Base-by-base conservation (phyloP, 306 rosid genomes). In the Rosa persica region DNA sequence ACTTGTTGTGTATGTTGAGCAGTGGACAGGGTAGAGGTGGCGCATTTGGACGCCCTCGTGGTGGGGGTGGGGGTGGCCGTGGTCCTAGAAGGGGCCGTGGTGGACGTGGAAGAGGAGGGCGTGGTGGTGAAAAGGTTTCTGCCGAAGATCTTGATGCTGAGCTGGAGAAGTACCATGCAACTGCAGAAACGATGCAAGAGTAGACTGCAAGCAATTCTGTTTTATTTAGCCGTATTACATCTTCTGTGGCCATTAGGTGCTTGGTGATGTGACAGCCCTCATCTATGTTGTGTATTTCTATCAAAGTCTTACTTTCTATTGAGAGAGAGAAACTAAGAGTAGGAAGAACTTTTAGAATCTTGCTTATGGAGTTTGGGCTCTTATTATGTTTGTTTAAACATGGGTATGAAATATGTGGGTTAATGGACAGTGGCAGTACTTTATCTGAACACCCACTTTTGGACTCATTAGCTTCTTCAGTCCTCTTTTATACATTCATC, bases 71-170 rank as follows among this genome's bases (percentile, higher is more conserved):
- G 34, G 94, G 94, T 8, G 81, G 87, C 22, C 76, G 81, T 27
- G 84, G 85, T 17, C 67, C 73, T 46, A 72, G 82, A 42, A 75
- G 82, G 22, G 86, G 90, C 48, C 91, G 93, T 55, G 97, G 94
- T 55, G 97, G 99, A 46, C 80, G 71, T 60, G 86, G 84, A 67
- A 76, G 89, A 60, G 89, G 88, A 77, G 89, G 85, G 62, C 88
- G 88, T 49, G 90, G 86, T 75, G 94, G 81, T 8, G 97, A 93
- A 78, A 96, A 91, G 80, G 70, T 93, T 65, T 96, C 97, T 47
- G 97, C 98, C 16, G 98, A 91, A 66, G 99, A 91, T 76, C 93
- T 96, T 80, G 98, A 96, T 88, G 96, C 97, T 72, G 99, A 96
- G 49, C 82, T 96, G 90, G 96, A 93, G 87, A 96, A 93, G 87